Conservation (phyloP, 225 moss, liverwort and hornwort genomes). For the Ulota crispa region DNA sequence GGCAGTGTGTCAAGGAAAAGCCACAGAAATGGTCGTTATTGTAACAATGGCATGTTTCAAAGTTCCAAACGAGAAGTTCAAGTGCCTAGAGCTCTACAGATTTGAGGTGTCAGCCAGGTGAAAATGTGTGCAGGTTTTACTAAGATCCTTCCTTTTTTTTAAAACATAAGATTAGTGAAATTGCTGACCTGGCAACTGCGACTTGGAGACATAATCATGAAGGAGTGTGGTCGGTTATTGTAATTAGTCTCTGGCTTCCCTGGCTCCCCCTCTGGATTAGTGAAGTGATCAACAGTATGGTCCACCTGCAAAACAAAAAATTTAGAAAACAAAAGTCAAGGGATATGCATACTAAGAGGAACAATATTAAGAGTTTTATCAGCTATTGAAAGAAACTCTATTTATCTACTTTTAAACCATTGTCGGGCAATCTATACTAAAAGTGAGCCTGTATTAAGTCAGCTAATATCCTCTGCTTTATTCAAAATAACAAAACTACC, state of each 20-base stretch:
- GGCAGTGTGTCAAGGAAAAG: background rate
- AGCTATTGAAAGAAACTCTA: background rate
- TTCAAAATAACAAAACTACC: background rate
- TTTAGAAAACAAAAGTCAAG: background rate
- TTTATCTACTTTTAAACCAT: background rate
- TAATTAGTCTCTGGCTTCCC: constrained; percentile 75
- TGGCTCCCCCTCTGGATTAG: constrained; percentile 70
- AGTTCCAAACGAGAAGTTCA: background rate
- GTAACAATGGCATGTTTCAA: background rate
- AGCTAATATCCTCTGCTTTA: background rate
- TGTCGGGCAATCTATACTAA: background rate
- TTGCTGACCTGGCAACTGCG: constrained; percentile 74
- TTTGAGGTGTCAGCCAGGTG: background rate
- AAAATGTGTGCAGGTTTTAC: background rate
- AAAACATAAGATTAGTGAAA: background rate
- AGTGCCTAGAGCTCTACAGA: background rate
- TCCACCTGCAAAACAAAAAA: constrained; percentile 53
- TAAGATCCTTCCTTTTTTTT: background rate
- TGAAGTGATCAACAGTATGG: constrained; percentile 72
- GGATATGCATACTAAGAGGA: background rate
- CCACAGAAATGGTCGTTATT: background rate
- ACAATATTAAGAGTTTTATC: background rate
- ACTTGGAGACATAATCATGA: constrained; percentile 74
- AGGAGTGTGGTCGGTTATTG: constrained; percentile 84
- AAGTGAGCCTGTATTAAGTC: background rate